Evolutionary conservation across 2,329 filamentous ascomycete species (phyloP).

Genomic region (Fusarium temperatum): DNA sequence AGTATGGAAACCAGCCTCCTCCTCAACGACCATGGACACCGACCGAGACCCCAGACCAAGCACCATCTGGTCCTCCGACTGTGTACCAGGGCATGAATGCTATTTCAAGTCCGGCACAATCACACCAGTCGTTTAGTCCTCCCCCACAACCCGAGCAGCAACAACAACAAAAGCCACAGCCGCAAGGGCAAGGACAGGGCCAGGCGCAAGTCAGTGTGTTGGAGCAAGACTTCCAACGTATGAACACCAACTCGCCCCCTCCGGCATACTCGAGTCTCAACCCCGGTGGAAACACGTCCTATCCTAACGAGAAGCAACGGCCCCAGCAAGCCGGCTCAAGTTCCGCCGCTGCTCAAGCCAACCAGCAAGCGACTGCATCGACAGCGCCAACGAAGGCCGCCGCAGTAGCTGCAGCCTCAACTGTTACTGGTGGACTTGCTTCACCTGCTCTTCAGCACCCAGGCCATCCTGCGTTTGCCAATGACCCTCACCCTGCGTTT

Average conservation of each 20-base stretch:
- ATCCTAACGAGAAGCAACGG: slow-evolving; percentile 82
- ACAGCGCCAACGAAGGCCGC: slow-evolving; percentile 45
- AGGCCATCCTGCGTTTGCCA: slow-evolving; percentile 90
- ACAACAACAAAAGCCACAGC: slow-evolving; percentile 21
- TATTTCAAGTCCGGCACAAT: slow-evolving; percentile 62
- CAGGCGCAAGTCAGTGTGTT: slow-evolving; percentile 72
- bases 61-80: slow-evolving; percentile 88
- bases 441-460: slow-evolving; percentile 65
- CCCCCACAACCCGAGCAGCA: slow-evolving; percentile 52
- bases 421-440: slow-evolving; percentile 47
- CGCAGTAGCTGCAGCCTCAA: slow-evolving; percentile 33
- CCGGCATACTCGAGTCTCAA: slow-evolving; percentile 92
- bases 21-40: slow-evolving; percentile 84
- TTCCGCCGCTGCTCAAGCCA: slow-evolving; percentile 41
- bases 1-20: slow-evolving; percentile 68
- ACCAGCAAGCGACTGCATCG: slow-evolving; percentile 37
- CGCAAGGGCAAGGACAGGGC: slow-evolving; percentile 48
- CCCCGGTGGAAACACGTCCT: slow-evolving; percentile 62
- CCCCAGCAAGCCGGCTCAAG: slow-evolving; percentile 48
- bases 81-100: slow-evolving; percentile 89
- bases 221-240: slow-evolving; percentile 84
- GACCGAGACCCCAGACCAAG: slow-evolving; percentile 86
- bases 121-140: slow-evolving; percentile 45
- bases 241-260: slow-evolving; percentile 85
- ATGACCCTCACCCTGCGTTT: slow-evolving; percentile 86